phyloP scores from a whole-genome alignment of 2,329 filamentous ascomycete species.

The Xylariaceae sp. region DNA sequence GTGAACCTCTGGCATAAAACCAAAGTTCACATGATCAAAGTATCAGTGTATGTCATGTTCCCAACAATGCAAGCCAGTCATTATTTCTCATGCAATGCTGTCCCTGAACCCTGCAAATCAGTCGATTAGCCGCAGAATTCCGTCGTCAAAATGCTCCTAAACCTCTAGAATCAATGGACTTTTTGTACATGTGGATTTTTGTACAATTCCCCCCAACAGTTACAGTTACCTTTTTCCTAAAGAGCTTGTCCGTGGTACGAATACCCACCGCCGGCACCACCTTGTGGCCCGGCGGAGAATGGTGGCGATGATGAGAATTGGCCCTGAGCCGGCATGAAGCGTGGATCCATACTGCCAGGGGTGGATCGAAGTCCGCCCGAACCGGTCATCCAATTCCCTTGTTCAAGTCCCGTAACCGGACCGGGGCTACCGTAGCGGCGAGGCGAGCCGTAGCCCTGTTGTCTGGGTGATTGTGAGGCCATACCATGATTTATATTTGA shows the following conservation, averaged over 20 bases:
- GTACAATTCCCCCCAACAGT: neutral
- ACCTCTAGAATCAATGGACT: neutral
- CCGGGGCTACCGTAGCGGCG: slow-evolving; percentile 27
- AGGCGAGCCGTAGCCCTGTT: slow-evolving; percentile 29
- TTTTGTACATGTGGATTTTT: slow-evolving; percentile 13
- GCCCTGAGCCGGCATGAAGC: slow-evolving; percentile 26
- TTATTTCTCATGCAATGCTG: slow-evolving; percentile 16
- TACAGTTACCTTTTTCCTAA: slow-evolving; percentile 11
- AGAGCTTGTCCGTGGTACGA: slow-evolving; percentile 33
- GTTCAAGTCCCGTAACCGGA: slow-evolving; percentile 32
- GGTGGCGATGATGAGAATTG: slow-evolving; percentile 25
- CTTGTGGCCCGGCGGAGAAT: slow-evolving; percentile 18
- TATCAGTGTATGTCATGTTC: slow-evolving; percentile 7
- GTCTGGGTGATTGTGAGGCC: slow-evolving; percentile 16
- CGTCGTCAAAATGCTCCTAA: slow-evolving; percentile 11
- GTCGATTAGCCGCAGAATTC: slow-evolving; percentile 1
- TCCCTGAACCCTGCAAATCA: slow-evolving; percentile 3
- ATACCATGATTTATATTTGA: slow-evolving; percentile 30
- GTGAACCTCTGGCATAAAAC: neutral
- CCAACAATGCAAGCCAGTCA: slow-evolving; percentile 15
- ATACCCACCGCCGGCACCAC: slow-evolving; percentile 12
- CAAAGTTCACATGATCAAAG: neutral
- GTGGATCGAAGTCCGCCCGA: slow-evolving; percentile 27
- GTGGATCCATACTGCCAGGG: slow-evolving; percentile 28
- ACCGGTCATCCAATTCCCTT: slow-evolving; percentile 34